Evolutionary conservation across 768 basidiomycete species (phyloP), one percentile per base, ranked within the genome.

Genomic region (Rhodotorula paludigena): DNA sequence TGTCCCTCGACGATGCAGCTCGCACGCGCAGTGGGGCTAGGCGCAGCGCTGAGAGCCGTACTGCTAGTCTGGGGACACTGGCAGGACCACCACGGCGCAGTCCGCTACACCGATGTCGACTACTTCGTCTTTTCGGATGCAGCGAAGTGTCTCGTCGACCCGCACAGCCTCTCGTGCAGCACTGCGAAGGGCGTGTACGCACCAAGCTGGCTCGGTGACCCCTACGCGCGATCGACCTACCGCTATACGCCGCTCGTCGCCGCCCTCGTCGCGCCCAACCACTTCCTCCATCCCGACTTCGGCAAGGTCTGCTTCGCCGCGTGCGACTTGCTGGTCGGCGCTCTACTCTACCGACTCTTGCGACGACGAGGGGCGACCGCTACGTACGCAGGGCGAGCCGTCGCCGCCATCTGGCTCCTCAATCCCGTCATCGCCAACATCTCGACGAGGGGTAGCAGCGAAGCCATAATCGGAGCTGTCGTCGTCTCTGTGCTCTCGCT

Each of bases 41-140:
- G 89, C 2, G 77, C 81, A 30, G n/a, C 82, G 47, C 76, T 93
- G 52, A 85, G 90, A 64, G 77, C 87, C 30, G 82, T 76, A 7
- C 83, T 94, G 45, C 87, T 94, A 64, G 76, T 87, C 6, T 94
- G 92, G 78, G 90, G 90, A 76, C 88, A 89, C 79, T 92, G 89
- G 85, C 90, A 92, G 66, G 92, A 96, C 74, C 84, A 84, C 20
- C 85, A 81, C 74, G 88, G 88, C 1, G 77, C 85, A 41, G 86
- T 97, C 35, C 93, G 92, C 78, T 99, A 98, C 77, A 98, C 96
- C n/a, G 96, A 99, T 78, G 83, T 98, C 72, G 96, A 99, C 79
- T 98, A 97, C 78, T 84, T 86, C 44, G 94, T 99, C 73, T 96
- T 97, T 81, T 89, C 85, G 53, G 94, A 98, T 77, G 96, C 96